A percentile compares a stretch with the other conserved stretches of the same genome.
Conservation (phyloP, 2,329 filamentous ascomycete genomes). For the Elsinoe australis region DNA sequence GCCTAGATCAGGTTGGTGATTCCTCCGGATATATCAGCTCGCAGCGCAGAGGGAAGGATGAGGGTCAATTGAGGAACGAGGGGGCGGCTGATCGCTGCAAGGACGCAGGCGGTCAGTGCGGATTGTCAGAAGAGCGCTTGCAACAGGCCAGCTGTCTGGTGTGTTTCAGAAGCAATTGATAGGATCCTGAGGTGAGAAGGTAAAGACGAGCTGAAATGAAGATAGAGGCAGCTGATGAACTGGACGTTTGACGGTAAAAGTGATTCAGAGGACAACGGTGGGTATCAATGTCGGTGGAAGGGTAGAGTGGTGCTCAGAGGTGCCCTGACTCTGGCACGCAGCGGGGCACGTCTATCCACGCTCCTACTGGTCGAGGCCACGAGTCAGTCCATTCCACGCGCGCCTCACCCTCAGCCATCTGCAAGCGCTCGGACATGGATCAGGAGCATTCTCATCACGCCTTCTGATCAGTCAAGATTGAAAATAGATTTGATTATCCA, state of each 20-base stretch:
- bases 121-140: conserved; percentile 7
- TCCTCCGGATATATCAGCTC: background rate
- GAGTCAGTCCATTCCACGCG: conserved; percentile 15
- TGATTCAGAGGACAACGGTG: conserved; percentile 10
- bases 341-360: conserved; percentile 4
- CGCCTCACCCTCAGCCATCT: conserved; percentile 8
- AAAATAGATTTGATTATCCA: background rate
- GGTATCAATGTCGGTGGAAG: background rate
- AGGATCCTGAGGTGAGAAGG: background rate
- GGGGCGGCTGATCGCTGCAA: background rate
- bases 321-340: conserved; percentile 1
- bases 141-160: conserved; percentile 15
- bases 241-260: conserved; percentile 1
- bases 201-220: conserved; percentile 3
- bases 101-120: conserved; percentile 14
- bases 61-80: conserved; percentile 1
- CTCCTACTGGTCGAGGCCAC: conserved; percentile 9
- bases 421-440: background rate
- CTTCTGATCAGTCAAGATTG: background rate
- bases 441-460: background rate
- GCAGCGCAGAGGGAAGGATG: background rate
- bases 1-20: conserved; percentile 5
- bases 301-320: conserved; percentile 3
- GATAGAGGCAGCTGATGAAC: conserved; percentile 5
- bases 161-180: conserved; percentile 13